phyloP scores from a whole-genome alignment of 2,329 filamentous ascomycete species.

The Acarospora socialis region DNA sequence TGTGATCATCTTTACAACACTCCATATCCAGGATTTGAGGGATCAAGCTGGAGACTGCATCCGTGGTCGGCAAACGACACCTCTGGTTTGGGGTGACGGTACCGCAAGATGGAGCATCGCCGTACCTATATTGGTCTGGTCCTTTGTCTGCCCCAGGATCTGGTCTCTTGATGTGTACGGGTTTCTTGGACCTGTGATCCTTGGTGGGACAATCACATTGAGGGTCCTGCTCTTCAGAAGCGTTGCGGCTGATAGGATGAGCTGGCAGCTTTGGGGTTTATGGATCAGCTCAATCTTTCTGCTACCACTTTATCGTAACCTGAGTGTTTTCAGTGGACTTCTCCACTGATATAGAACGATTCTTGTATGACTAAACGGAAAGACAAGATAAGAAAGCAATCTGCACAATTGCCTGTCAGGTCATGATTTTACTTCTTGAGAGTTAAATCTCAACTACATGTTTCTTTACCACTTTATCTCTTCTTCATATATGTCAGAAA shows the following conservation, averaged over 20 bases:
- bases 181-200: neutral
- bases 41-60: constrained; percentile 21
- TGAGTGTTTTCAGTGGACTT: no score
- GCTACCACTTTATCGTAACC: constrained; percentile 5
- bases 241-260: constrained; percentile 2
- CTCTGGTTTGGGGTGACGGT: constrained; percentile 19
- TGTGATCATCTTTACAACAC: constrained; percentile 22
- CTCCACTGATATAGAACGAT: no score
- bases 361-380: no score
- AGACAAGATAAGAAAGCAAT: no score
- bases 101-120: constrained; percentile 16
- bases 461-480: no score
- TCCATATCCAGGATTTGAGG: constrained; percentile 27
- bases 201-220: neutral
- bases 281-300: constrained; percentile 7
- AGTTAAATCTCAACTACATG: no score
- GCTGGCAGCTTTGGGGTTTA: constrained; percentile 7
- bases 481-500: no score
- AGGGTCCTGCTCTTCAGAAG: constrained; percentile 2
- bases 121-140: constrained; percentile 16
- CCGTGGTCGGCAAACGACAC: constrained; percentile 17
- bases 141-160: constrained; percentile 12
- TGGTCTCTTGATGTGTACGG: constrained; percentile 7
- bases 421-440: no score
- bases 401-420: no score